Evolutionary conservation across 1,284 basidiomycete genomes (phyloP), one percentile per base, ranked within the genome.

Genomic region (Mixia osmundae): DNA sequence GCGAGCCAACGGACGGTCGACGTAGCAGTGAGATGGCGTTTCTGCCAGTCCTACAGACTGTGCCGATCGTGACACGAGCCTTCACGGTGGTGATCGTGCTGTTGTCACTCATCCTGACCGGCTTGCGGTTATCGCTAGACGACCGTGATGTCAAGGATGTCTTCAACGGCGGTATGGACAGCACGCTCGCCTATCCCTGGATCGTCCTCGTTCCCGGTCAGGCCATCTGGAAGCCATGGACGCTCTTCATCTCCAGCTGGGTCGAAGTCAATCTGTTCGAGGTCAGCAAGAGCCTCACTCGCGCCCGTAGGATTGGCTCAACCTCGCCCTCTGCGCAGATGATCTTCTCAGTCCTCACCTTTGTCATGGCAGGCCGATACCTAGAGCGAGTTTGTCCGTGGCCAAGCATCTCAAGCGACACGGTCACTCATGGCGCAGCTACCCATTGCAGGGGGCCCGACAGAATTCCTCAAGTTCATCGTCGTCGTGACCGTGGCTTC

Each of bases 331-430:
- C 7, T 15, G n/a, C 30, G 27, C 52, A 91, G 82, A 66, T 94
- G 41, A 49, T 76, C 39, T 61, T 76, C 39, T 73, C 82, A 3
- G 59, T 83, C 37, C 54, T 85, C 35, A 67, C 76, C 28, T 66
- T 95, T 9, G 76, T 80, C 24, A 66, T 83, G 7, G 75, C 76
- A 18, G 64, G 83, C 32, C 69, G 77, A 44, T 95, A 95, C 54
- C 63, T 97, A 38, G 89, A 97, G 56, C 65, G 82, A 31, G 62
- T 95, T 42, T 97, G 87, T 85, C 87, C 24, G 65, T 72, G 16
- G 51, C 72, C 16, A 89, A 95, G 56, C 74, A 74, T 3, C 50
- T 78, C 45, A 78, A 82, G 53, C 91, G 94, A 56, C 72, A 79
- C 36, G 23, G 25, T 7, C n/a, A 6, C 8, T 16, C 28, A 14